Evolutionary conservation across 2,329 filamentous ascomycete species (phyloP).

Genomic region (Didymella arachidicola): DNA sequence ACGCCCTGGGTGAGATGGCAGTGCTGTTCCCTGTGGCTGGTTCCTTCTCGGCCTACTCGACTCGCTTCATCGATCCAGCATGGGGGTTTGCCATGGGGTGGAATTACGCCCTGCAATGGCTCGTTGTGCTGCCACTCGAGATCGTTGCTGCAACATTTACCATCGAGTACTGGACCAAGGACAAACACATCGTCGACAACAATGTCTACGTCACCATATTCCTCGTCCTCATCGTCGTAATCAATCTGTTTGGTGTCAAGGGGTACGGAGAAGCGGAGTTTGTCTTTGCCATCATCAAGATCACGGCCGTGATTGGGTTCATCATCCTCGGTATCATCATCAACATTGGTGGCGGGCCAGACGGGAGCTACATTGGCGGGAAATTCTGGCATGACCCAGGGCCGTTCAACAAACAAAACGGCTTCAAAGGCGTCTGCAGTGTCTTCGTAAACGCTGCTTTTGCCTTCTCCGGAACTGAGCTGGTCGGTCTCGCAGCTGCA

Average conservation of each 20-base stretch:
- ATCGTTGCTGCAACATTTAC: constrained; percentile 84
- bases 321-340: constrained; percentile 61
- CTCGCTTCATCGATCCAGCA: constrained; percentile 88
- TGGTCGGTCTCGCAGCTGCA: constrained; percentile 67
- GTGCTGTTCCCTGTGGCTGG: constrained; percentile 90
- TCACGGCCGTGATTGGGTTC: constrained; percentile 54
- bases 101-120: constrained; percentile 92
- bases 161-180: constrained; percentile 73
- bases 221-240: constrained; percentile 47
- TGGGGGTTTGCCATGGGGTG: constrained; percentile 97
- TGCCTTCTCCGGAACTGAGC: constrained; percentile 68
- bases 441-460: constrained; percentile 71
- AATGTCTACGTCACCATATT: constrained; percentile 52
- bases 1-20: constrained; percentile 89
- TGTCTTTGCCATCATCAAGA: constrained; percentile 52
- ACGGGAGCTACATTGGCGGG: constrained; percentile 58
- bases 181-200: constrained; percentile 23
- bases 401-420: constrained; percentile 58
- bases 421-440: constrained; percentile 70
- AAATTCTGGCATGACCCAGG: constrained; percentile 66
- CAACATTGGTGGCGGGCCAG: constrained; percentile 64
- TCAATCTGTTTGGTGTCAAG: constrained; percentile 38
- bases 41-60: constrained; percentile 91
- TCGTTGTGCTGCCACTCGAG: constrained; percentile 82
- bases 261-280: neutral